Evolutionary conservation across 164 flowering plant species (phyloP), one percentile per base, ranked within the genome.

Genomic region (Chimonanthus salicifolius): DNA sequence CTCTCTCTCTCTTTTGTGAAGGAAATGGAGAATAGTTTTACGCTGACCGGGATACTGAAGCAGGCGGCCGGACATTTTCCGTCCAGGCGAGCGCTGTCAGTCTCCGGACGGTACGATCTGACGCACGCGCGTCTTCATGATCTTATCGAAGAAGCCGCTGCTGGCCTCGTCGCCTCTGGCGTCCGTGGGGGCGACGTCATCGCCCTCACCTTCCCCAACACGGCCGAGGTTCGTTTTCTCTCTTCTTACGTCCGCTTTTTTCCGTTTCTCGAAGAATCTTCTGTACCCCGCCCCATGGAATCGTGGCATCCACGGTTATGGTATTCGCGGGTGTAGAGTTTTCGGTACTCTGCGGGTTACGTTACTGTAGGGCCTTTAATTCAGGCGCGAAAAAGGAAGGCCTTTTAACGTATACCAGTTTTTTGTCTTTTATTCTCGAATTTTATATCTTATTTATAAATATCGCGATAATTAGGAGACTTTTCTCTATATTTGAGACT

Each of bases 131-230:
- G 79, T 3, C 78, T 95, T n/a, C 80, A 87, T 0, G 75, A 82
- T 8, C 85, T 89, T 7, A 64, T 95, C 67, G 91, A 93, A 0
- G 78, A 74, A 47, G 92, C 97, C 72, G 94, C 97, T 72, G 69
- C 85, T 8, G 77, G 60, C 5, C 88, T 95, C 20, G 46, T 85
- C 72, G 66, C 85, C 71, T 20, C 83, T 79, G 96, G 94, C 4
- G 82, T 92, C 66, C 65, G 58, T 2, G 80, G 86, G 51, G 92
- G 94, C 49, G 91, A 93, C 58, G 92, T 88, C 77, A 87, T 95
- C 68, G 97, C 97, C n/a, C 96, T 95, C 72, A 90, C 94, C 49
- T 95, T 91, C 75, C 94, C 94, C 5, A 95, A 93, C 79, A 82
- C 94, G 74, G 80, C 85, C 71, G 99, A 95, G 94, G 99, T 90